Evolutionary conservation across 2,329 filamentous ascomycete genomes (phyloP).

Genomic region (Microdochium paspali): DNA sequence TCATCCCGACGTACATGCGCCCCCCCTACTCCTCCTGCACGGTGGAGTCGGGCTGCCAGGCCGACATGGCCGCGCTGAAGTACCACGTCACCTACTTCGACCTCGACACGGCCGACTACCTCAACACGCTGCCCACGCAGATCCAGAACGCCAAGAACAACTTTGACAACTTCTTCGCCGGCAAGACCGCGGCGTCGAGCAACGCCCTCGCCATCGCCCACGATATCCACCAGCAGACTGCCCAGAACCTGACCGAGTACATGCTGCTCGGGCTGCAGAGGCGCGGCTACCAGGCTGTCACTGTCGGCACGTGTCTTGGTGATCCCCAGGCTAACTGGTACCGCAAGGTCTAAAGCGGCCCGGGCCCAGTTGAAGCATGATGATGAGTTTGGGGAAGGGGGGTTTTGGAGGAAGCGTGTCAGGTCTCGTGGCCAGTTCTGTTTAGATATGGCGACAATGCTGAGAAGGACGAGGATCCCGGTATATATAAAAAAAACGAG

Average conservation of each 20-base stretch:
- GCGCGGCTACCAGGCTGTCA: slow-evolving; percentile 27
- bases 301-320: slow-evolving; percentile 35
- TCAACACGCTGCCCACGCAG: slow-evolving; percentile 33
- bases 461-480: too few relatives aligned
- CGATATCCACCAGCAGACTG: slow-evolving; percentile 39
- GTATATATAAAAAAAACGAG: too few relatives aligned
- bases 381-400: too few relatives aligned
- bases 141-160: slow-evolving; percentile 37
- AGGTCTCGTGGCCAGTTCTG: too few relatives aligned
- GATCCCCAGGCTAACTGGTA: slow-evolving; percentile 19
- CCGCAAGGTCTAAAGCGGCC: neutral
- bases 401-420: too few relatives aligned
- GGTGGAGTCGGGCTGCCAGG: slow-evolving; percentile 18
- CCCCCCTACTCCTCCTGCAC: slow-evolving; percentile 35
- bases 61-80: slow-evolving; percentile 27
- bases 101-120: slow-evolving; percentile 52
- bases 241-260: slow-evolving; percentile 25
- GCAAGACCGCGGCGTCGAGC: slow-evolving; percentile 13
- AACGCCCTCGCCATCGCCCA: slow-evolving; percentile 43
- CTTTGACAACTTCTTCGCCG: slow-evolving; percentile 35
- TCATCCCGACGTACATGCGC: slow-evolving; percentile 43
- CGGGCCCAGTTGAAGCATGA: too few relatives aligned
- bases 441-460: too few relatives aligned
- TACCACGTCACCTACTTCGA: slow-evolving; percentile 50
- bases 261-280: slow-evolving; percentile 20